These are phyloP conservation scores for Vaccinium macrocarpon DNA, from an alignment of 148 eudicot species.

Conservation along the genomic window DNA sequence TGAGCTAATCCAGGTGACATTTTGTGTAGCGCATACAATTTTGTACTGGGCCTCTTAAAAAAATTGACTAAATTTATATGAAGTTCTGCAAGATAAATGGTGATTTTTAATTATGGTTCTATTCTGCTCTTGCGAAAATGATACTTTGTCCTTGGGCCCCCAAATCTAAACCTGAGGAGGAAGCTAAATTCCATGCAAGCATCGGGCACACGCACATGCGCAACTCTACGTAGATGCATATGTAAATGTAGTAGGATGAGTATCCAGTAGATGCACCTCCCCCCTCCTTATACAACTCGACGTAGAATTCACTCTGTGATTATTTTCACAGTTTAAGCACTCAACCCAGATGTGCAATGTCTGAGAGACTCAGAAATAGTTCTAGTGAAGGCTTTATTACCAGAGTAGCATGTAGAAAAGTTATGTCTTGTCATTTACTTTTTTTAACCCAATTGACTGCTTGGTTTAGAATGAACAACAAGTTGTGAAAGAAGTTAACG, in stretches of 20 bases:
- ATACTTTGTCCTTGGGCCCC: neutral
- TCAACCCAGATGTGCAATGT: neutral
- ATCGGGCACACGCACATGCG: neutral
- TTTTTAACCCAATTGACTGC: neutral
- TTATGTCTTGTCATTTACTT: neutral
- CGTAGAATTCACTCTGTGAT: neutral
- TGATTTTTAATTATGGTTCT: neutral
- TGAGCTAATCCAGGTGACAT: neutral
- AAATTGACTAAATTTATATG: neutral
- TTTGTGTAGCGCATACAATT: neutral
- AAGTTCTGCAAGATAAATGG: too few relatives aligned
- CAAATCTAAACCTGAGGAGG: neutral
- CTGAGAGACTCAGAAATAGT: neutral
- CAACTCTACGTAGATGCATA: too few relatives aligned
- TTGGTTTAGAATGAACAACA: too few relatives aligned
- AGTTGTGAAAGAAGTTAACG: too few relatives aligned
- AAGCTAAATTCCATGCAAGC: neutral
- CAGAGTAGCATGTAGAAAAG: neutral
- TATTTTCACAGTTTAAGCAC: neutral
- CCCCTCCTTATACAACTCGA: too few relatives aligned
- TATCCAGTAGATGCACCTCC: too few relatives aligned
- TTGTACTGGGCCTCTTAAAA: neutral
- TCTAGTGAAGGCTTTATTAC: neutral
- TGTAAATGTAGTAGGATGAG: too few relatives aligned
- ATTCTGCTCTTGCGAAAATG: neutral